Evolutionary conservation across 2,329 filamentous ascomycete species (phyloP).

Genomic region (Fusarium solani-melongenae): DNA sequence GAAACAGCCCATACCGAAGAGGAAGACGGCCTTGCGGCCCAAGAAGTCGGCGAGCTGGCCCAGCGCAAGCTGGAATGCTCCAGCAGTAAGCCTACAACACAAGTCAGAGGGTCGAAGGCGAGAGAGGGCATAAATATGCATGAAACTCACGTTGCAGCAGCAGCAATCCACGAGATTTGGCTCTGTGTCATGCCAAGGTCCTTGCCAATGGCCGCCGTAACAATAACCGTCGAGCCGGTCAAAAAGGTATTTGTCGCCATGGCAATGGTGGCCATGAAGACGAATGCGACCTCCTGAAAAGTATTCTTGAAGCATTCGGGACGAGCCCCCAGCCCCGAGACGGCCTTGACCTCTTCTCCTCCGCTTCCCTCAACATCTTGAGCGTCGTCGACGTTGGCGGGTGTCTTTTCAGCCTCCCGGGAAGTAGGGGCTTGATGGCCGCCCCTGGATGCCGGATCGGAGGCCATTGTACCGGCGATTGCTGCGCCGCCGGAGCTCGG

Average conservation of each 20-base stretch:
- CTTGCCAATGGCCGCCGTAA: slow-evolving; percentile 68
- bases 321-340: slow-evolving; percentile 48
- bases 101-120: not conserved
- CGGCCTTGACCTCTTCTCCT: slow-evolving; percentile 18
- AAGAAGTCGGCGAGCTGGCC: slow-evolving; percentile 26
- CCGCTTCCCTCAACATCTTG: slow-evolving; percentile 18
- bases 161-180: slow-evolving; percentile 75
- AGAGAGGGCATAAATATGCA: not conserved
- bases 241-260: slow-evolving; percentile 72
- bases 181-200: slow-evolving; percentile 72
- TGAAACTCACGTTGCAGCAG: slow-evolving; percentile 60
- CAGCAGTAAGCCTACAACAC: slow-evolving; percentile 61
- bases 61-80: slow-evolving; percentile 74
- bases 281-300: slow-evolving; percentile 72
- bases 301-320: slow-evolving; percentile 72
- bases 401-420: slow-evolving; percentile 1
- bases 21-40: slow-evolving; percentile 31
- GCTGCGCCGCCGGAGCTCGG: not conserved
- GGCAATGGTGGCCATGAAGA: slow-evolving; percentile 74
- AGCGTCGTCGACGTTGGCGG: not conserved
- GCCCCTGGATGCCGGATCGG: slow-evolving; percentile 3
- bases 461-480: slow-evolving; percentile 17
- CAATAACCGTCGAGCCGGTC: slow-evolving; percentile 68
- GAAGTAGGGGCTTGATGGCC: slow-evolving; percentile 26
- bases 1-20: slow-evolving; percentile 35